Evolutionary conservation across 352 stramenopile genomes (phyloP), one percentile per base, ranked within the genome.

Genomic region (Globisporangium solare): DNA sequence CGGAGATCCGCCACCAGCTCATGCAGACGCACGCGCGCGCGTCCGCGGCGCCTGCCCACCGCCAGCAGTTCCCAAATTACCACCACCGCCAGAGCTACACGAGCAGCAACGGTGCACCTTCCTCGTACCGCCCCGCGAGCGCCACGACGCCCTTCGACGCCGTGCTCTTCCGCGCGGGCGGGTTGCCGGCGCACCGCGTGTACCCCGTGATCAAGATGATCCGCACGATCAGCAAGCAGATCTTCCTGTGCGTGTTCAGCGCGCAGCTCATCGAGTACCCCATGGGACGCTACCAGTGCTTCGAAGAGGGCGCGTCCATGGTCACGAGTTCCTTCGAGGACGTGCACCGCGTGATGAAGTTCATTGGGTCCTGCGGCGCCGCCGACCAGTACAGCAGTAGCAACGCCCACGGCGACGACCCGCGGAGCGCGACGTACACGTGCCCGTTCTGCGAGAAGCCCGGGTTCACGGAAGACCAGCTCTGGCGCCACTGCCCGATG

Each of bases 241-340:
- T 94, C 60, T 94, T 94, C 49, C 57, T 94, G n/a, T 92, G 82
- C 46, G 76, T 92, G 51, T 89, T 88, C 63, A 92, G 82, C 67
- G 68, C 82, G 56, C 82, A 89, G 55, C 65, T 94, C 10, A 68
- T 76, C 6, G 82, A 91, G 57, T 51, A 91, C 56, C 76, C 84
- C 6, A 74, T 82, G 63, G 78, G 72, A 0, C 77, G 84, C 13
- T 92, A 94, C 65, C 65, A 77, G 60, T 88, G 84, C 55, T 92
- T 94, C 57, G 69, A 86, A 50, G 63, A 90, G 20, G 84, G 84
- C 13, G 82, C 80, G 12, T 89, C 78, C 8, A 94, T 94, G 84
- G 84, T 94, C 56, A 94, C 84, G 7, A 75, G 74, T 60, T 88
- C 76, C 10, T 52, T 94, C 10, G 64, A 74, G 15, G 82, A 85